These are phyloP conservation scores for Trichoderma sp. DNA, from an alignment of 2,329 filamentous ascomycete species.

Conservation along the genomic window DNA sequence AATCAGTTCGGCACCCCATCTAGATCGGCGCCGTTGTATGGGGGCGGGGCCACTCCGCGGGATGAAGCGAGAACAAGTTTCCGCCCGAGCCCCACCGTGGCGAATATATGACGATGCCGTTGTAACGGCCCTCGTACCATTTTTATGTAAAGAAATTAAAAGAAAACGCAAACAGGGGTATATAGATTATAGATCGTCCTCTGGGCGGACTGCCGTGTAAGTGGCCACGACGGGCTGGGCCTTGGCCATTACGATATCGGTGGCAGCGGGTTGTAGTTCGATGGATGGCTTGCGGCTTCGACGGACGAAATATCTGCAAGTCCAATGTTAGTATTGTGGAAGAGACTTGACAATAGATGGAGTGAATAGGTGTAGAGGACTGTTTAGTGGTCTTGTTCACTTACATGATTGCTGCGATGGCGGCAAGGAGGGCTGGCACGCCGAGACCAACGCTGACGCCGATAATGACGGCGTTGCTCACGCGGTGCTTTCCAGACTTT, in stretches of 20 bases:
- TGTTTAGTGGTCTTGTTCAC: constrained; percentile 27
- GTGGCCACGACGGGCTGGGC: neutral
- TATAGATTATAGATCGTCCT: constrained; percentile 1
- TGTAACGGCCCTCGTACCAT: neutral
- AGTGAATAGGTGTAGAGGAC: neutral
- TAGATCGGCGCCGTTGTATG: neutral
- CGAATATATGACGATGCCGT: neutral
- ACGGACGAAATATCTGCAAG: constrained; percentile 6
- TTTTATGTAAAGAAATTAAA: neutral
- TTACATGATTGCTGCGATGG: constrained; percentile 40
- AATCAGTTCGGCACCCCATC: neutral
- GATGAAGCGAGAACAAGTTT: neutral
- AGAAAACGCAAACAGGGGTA: neutral
- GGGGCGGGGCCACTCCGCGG: neutral
- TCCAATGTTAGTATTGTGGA: neutral
- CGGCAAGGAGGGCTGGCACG: constrained; percentile 44
- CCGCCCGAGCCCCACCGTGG: constrained; percentile 6
- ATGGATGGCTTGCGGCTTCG: neutral
- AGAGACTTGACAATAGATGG: too few relatives aligned
- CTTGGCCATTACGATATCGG: neutral
- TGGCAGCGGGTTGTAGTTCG: neutral
- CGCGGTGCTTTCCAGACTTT: constrained; percentile 34
- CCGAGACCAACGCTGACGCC: constrained; percentile 54
- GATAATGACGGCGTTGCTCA: constrained; percentile 52
- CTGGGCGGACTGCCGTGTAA: constrained; percentile 10